Base-by-base conservation (phyloP, 768 basidiomycete genomes). In the Suillus ampliporus region DNA sequence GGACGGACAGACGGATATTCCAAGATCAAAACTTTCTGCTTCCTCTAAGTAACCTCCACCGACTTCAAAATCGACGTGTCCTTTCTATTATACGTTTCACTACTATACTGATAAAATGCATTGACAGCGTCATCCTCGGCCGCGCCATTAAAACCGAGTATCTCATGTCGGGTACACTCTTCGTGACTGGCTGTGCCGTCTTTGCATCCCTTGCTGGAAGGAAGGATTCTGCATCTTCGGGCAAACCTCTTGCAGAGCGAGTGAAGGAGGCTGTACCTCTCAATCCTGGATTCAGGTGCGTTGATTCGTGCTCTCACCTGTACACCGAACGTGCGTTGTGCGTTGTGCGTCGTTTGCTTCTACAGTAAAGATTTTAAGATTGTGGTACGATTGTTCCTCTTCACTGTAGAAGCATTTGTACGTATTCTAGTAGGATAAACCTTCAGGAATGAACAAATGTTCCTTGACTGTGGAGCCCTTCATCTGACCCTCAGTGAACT, bases 131-230 rank as follows among this genome's bases (percentile, higher is more conserved):
- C 64, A 89, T 94, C 71, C 72, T 91, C 65, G 92, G 92, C 75
- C 90, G 91, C 67, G 84, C 83, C 73, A n/a, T n/a, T n/a, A 91
- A 89, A 81, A 89, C 86, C 74, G 90, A 94, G n/a, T n/a, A n/a
- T n/a, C n/a, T n/a, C n/a, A n/a, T n/a, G 23, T 82, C 93, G 61
- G 87, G 84, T 60, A 86, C 88, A 43, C 84, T 94, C 62, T 77
- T 82, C 51, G 79, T 85, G 56, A 86, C 86, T 64, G 84, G 85
- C 61, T 75, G 83, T 60, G 82, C 83, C 38, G 81, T 80, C 68
- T 81, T 83, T 57, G 80, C 85, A 43, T 79, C 82, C 61, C 80
- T 84, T 56, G 86, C 89, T 38, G 84, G 84, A 50, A 87, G 83
- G 74, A 84, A 82, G 72, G 76, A 80, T 66, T 23, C 71, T 38